These are phyloP conservation scores for Eragrostis tef DNA, from an alignment of 202 grass and related monocot species.

Conservation along the genomic window DNA sequence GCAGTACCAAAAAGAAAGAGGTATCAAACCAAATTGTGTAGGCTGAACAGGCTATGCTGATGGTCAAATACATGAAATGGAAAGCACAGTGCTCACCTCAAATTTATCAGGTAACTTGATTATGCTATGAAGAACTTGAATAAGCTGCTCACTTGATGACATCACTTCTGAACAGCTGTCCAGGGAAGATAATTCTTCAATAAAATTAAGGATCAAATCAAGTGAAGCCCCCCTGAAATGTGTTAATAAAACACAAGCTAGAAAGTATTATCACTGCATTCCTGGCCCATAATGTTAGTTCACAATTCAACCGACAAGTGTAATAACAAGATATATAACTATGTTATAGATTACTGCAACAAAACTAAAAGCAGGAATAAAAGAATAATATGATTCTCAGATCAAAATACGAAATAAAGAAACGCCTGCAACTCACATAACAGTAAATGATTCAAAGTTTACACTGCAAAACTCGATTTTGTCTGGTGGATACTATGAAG, in stretches of 20 bases:
- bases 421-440: constrained; percentile 34
- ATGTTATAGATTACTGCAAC: background rate
- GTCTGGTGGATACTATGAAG: too few relatives aligned
- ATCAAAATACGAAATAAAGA: constrained; percentile 30
- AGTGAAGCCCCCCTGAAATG: constrained; percentile 64
- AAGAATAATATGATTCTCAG: constrained; percentile 15
- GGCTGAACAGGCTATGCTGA: background rate
- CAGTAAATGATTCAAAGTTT: constrained; percentile 6
- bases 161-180: constrained; percentile 65
- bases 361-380: constrained; percentile 25
- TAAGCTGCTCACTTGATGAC: constrained; percentile 63
- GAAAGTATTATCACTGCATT: background rate
- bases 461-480: background rate
- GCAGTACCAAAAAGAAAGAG: constrained; percentile 5
- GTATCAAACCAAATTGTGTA: constrained; percentile 23
- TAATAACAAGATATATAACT: constrained; percentile 23
- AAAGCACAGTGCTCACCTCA: constrained; percentile 65
- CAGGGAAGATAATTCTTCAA: constrained; percentile 76
- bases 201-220: constrained; percentile 67
- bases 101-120: constrained; percentile 87
- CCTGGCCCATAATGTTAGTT: constrained; percentile 14
- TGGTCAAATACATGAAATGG: constrained; percentile 41
- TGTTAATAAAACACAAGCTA: constrained; percentile 23
- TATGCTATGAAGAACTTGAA: constrained; percentile 64
- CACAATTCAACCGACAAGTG: constrained; percentile 1